Evolutionary conservation across 2,329 filamentous ascomycete genomes (phyloP).

Genomic region (Pyrenochaeta sp.): DNA sequence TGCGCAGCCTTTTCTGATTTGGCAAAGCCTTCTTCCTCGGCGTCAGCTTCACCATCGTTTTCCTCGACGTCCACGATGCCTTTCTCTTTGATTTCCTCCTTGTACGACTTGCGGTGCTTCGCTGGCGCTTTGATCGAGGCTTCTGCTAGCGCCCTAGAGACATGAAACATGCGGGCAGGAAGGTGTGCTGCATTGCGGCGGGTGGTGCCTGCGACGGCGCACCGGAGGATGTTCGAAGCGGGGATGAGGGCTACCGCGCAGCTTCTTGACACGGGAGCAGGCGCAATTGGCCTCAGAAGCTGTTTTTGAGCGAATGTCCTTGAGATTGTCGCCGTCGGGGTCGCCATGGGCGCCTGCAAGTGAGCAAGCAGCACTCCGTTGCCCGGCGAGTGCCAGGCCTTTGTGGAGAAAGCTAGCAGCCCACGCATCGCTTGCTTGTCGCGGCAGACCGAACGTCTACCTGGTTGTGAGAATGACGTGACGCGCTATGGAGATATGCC

Average conservation of each 20-base stretch:
- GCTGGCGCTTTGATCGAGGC: constrained; percentile 24
- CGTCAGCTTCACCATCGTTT: constrained; percentile 59
- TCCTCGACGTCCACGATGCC: constrained; percentile 46
- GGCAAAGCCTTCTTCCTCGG: constrained; percentile 68
- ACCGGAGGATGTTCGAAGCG: constrained; percentile 16
- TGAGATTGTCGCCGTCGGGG: constrained; percentile 21
- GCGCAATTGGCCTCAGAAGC: constrained; percentile 1
- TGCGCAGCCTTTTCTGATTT: constrained; percentile 84
- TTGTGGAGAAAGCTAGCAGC: constrained; percentile 36
- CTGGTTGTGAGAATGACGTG: constrained; percentile 20
- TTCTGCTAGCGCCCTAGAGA: constrained; percentile 36
- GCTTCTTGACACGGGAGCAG: constrained; percentile 6
- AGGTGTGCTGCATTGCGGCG: constrained; percentile 36
- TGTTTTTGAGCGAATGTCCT: constrained; percentile 24
- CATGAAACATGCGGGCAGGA: constrained; percentile 36
- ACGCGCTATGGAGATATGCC: constrained; percentile 22
- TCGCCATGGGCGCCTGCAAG: constrained; percentile 35
- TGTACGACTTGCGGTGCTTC: constrained; percentile 43
- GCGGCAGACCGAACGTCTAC: constrained; percentile 33
- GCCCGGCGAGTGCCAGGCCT: constrained; percentile 44
- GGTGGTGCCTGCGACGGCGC: constrained; percentile 24
- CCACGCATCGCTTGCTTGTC: constrained; percentile 43
- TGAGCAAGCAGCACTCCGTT: constrained; percentile 45
- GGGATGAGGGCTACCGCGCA: constrained; percentile 19
- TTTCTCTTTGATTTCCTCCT: constrained; percentile 48